Conservation (phyloP, 352 stramenopile species). For the Phytophthora constricta region DNA sequence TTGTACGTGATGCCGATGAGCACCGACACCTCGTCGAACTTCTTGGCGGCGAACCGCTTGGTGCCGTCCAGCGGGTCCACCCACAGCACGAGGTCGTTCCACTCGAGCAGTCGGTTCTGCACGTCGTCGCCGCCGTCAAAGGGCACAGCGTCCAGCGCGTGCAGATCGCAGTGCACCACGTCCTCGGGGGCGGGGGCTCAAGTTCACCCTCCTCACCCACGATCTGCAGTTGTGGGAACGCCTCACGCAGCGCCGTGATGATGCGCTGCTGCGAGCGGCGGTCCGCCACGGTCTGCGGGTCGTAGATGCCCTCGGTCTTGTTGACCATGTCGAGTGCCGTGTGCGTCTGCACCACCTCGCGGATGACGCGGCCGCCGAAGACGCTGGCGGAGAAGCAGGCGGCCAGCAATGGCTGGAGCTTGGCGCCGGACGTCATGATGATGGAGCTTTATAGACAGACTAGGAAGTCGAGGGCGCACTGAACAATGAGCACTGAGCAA, state of each 20-base stretch:
- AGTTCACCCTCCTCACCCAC: conserved; percentile 80
- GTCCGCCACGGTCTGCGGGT: conserved; percentile 81
- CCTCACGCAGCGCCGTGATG: conserved; percentile 58
- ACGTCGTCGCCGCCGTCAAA: conserved; percentile 29
- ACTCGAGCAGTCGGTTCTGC: conserved; percentile 41
- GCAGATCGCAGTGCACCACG: conserved; percentile 52
- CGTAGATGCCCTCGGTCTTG: conserved; percentile 77
- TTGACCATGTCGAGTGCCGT: conserved; percentile 73
- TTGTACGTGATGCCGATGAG: conserved; percentile 77
- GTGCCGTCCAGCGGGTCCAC: conserved; percentile 83
- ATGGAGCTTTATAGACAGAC: neutral
- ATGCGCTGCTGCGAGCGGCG: conserved; percentile 80
- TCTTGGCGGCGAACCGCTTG: conserved; percentile 77
- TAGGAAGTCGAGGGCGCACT: neutral
- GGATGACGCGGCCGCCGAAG: conserved; percentile 69
- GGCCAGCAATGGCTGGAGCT: conserved; percentile 51
- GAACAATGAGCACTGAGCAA: neutral
- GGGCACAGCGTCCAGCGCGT: conserved; percentile 24
- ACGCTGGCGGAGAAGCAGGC: conserved; percentile 65
- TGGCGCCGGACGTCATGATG: conserved; percentile 15
- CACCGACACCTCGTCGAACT: conserved; percentile 81
- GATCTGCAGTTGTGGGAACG: conserved; percentile 62
- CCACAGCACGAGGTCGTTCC: conserved; percentile 70
- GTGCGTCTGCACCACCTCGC: conserved; percentile 62
- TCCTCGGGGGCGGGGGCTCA: conserved; percentile 52